Evolutionary conservation across 192 early-diverging fungal species (phyloP).

Genomic region (Coemansia sp.): DNA sequence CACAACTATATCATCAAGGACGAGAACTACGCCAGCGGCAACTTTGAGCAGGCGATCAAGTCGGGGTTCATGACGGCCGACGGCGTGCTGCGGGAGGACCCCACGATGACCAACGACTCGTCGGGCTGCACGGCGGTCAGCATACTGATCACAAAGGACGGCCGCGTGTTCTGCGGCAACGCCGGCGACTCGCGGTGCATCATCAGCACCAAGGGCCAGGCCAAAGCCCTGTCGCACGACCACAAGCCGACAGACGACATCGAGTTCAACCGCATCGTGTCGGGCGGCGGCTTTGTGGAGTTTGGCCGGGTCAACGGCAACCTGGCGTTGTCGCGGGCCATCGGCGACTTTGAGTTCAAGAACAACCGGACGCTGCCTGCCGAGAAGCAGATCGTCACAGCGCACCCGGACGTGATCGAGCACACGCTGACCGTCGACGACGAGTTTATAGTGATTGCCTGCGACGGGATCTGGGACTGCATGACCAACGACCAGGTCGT

Average conservation of each 20-base stretch:
- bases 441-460: constrained; percentile 95
- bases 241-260: constrained; percentile 91
- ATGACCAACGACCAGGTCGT: constrained; percentile 88
- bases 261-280: constrained; percentile 82
- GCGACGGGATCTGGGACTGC: constrained; percentile 99
- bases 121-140: constrained; percentile 98
- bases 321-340: constrained; percentile 92
- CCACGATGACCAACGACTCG: constrained; percentile 74
- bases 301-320: constrained; percentile 99
- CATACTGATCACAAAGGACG: constrained; percentile 79
- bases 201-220: constrained; percentile 74
- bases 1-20: constrained; percentile 69
- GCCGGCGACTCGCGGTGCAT: constrained; percentile 96
- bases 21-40: constrained; percentile 61
- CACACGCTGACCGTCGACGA: constrained; percentile 53
- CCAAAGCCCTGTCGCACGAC: constrained; percentile 80
- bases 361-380: constrained; percentile 69
- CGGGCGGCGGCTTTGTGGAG: constrained; percentile 96
- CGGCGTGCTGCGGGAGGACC: constrained; percentile 72
- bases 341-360: constrained; percentile 99
- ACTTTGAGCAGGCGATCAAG: constrained; percentile 78
- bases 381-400: constrained; percentile 94
- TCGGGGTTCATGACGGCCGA: constrained; percentile 82
- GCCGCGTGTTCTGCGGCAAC: constrained; percentile 78
- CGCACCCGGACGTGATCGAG: constrained; percentile 76